Base-by-base conservation (phyloP, 148 eudicot species). In the Rhododendron williamsianum region DNA sequence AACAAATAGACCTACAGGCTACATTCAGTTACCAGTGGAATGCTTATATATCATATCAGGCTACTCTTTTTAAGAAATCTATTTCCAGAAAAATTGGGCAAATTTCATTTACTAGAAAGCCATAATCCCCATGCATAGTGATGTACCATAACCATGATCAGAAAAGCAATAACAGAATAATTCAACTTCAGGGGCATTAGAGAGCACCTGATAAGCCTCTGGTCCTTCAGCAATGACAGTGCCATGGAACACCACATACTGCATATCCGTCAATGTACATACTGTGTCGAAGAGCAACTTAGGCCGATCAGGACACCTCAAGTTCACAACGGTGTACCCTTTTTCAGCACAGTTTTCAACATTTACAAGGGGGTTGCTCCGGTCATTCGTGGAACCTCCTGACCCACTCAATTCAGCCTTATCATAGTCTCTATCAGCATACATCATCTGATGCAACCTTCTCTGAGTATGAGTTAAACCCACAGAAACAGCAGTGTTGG, bases 391-490 rank as follows among this genome's bases (percentile, higher is more conserved):
- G 21, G 91, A 86, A 48, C 78, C 73, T 4, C 73, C 73, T 11
- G 73, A 27, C 35, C 16, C 82, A 73, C 67, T 89, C 43, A 36
- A 74, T 49, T 86, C 90, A 82, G 84, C 82, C 46, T 67, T 79
- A 87, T 96, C 98, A 73, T 92, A 96, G 80, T 96, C 98, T 19
- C 98, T 93, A 87, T 94, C 99, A 73, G 94, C 96, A 84, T 94
- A 93, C 98, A 96, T 93, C 92, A 96, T 90, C 86, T 96, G 99
- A 86, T 96, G 99, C 81, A 96, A 84, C 92, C 99, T 93, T 86
- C 99, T 92, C 84, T 93, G 89, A 7, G 91, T 93, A 81, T 96
- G 98, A 35, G 95, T 93, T 1, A 90, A 88, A 12, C 94, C 99
- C 36, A 92, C 89, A 33, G 93, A 93, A 52, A 95, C 96, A 18